Base-by-base conservation (phyloP, 768 basidiomycete genomes). In the Boletus eberwhitei region DNA sequence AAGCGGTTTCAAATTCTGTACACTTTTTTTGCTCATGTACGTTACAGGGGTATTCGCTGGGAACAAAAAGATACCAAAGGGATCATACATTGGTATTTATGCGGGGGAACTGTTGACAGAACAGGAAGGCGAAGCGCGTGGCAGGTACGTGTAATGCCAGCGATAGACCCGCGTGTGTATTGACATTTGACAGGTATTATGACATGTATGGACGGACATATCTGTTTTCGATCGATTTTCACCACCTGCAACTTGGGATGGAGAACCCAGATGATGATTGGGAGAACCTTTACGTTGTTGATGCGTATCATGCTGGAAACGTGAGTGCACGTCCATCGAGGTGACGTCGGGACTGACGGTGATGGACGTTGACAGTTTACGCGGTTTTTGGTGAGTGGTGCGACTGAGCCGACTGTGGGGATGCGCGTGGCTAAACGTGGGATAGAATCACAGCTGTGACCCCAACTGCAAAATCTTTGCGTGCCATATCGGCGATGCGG, bases 371-470 rank as follows among this genome's bases (percentile, higher is more conserved):
- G n/a, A n/a, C 60, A 95, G 93, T 93, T 94, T 70, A 94, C 93
- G n/a, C 82, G 93, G 32, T 96, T 90, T 64, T 71, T 95, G 61
- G 93, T 90, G 66, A 63, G 82, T 75, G 14, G 5, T 11, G 14
- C 19, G 9, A 34, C 8, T 5, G 11, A 19, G 4, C 21, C 32
- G 26, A 39, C 21, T 8, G 32, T 48, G 6, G 36, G 12, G 16
- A 16, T 12, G 24, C 16, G 29, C 34, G 35, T 31, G 16, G 32
- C 38, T 50, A 43, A 61, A 16, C 3, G 19, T 6, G 38, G 31
- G 17, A 3, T 55, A 94, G 92, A 97, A 96, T 59, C 93, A 97
- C 60, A 92, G 88, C 17, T 96, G 94, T 62, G 86, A 92, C 53
- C 93, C 93, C 0, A 97, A 96, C 65, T 85, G 87, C 59, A 66